Base-by-base conservation (phyloP, 106 monocot species). In the Dendrobium officinale region DNA sequence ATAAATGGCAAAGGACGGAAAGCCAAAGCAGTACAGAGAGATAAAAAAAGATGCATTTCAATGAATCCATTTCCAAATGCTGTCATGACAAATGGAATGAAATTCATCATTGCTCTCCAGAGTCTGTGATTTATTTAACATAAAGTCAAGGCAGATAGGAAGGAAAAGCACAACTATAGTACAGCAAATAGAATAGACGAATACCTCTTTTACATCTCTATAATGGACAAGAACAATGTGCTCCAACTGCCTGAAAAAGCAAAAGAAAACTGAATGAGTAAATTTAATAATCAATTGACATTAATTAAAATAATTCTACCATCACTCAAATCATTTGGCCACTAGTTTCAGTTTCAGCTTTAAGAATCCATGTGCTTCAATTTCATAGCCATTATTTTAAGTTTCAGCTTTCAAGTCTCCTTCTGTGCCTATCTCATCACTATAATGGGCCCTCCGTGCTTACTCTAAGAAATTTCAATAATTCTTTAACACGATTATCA, bases 141-240 rank as follows among this genome's bases (percentile, higher is more conserved):
- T 73, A 73, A 13, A 42, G 9, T 15, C 37, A 73, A 17, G 48
- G 48, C 48, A 48, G 73, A 24, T 40, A 9, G 73, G 13, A 73
- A 41, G 42, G 73, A 73, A 73, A 73, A 73, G 73, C 11, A 73
- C 11, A 40, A 42, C 41, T 19, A 41, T 73, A 41, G 41, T 7
- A 41, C 42, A 41, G 0, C 5, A 42, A 40, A 42, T 20, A 48
- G 26, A 48, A 49, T 20, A 45, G 75, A 81, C 42, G 42, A 40
- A 40, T 22, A 74, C 81, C 81, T 81, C 64, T 47, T 26, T 43
- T 37, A 81, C n/a, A 81, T 81, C 81, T 42, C 81, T 75, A 54
- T 81, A 81, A 76, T 81, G 81, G 24, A 81, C 81, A 44, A 81
- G 81, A 72, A 76, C 81, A 81, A 81, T 76, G 27, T 81, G 75